Evolutionary conservation across 2,329 filamentous ascomycete genomes (phyloP).

Genomic region (Emydomyces testavorans): DNA sequence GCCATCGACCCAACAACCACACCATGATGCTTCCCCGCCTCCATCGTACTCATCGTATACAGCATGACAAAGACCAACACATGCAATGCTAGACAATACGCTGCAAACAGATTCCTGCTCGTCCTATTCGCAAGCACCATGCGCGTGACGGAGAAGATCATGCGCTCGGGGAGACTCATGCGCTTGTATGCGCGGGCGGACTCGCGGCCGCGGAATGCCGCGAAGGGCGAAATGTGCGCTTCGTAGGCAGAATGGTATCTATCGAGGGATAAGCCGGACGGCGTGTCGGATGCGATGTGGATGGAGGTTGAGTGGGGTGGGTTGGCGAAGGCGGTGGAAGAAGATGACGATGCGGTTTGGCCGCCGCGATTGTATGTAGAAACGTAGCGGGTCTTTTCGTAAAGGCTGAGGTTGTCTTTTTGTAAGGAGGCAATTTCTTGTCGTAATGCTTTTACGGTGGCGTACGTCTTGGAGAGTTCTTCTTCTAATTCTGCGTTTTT

Average conservation of each 20-base stretch:
- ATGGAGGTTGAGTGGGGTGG: slow-evolving; percentile 63
- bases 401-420: slow-evolving; percentile 89
- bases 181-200: slow-evolving; percentile 80
- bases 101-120: slow-evolving; percentile 86
- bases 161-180: slow-evolving; percentile 82
- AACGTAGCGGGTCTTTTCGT: slow-evolving; percentile 95
- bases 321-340: slow-evolving; percentile 53
- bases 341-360: slow-evolving; percentile 45
- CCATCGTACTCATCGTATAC: slow-evolving; percentile 56
- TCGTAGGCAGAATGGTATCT: slow-evolving; percentile 89
- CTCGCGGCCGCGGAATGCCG: slow-evolving; percentile 88
- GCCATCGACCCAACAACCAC: background rate
- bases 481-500: slow-evolving; percentile 82
- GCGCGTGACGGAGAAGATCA: slow-evolving; percentile 80
- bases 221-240: slow-evolving; percentile 88
- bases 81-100: slow-evolving; percentile 81
- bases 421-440: slow-evolving; percentile 87
- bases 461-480: slow-evolving; percentile 74
- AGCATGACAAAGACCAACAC: slow-evolving; percentile 75
- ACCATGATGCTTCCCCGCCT: slow-evolving; percentile 7
- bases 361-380: slow-evolving; percentile 72
- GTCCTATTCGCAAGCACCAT: slow-evolving; percentile 82
- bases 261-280: slow-evolving; percentile 59
- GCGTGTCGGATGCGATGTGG: slow-evolving; percentile 48
- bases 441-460: slow-evolving; percentile 69